Percentiles rank a stretch among this genome's conserved stretches.
Conservation (phyloP, 495 filamentous ascomycete species). For the Aspergillus sparsus region DNA sequence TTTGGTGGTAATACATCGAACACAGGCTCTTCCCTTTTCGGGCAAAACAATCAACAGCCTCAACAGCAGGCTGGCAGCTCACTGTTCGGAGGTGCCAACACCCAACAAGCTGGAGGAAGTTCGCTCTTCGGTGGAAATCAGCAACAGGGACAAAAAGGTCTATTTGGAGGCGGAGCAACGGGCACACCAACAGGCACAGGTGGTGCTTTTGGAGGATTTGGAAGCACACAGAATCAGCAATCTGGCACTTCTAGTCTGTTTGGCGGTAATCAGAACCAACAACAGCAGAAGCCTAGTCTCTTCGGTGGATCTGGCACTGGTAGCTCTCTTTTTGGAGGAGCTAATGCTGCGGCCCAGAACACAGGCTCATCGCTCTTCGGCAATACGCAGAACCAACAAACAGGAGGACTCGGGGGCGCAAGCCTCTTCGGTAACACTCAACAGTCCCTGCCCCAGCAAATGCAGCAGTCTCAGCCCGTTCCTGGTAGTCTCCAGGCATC, state of each 20-base stretch:
- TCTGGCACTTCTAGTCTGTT: conserved; percentile 50
- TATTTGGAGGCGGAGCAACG: conserved; percentile 33
- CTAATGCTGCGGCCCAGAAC: conserved; percentile 36
- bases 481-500: conserved; percentile 73
- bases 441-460: conserved; percentile 45
- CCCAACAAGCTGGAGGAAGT: conserved; percentile 33
- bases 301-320: conserved; percentile 34
- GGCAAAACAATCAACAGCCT: conserved; percentile 35
- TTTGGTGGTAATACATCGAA: conserved; percentile 44
- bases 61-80: conserved; percentile 45
- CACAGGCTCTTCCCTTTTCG: conserved; percentile 44
- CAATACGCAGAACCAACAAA: conserved; percentile 56
- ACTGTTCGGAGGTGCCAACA: conserved; percentile 44
- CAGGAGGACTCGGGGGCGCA: conserved; percentile 44
- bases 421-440: conserved; percentile 68
- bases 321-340: conserved; percentile 50
- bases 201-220: conserved; percentile 32
- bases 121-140: conserved; percentile 42
- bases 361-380: conserved; percentile 62
- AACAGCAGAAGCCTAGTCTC: conserved; percentile 40
- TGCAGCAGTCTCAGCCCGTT: conserved; percentile 48
- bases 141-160: conserved; percentile 44
- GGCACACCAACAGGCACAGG: conserved; percentile 24
- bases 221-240: conserved; percentile 32
- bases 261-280: conserved; percentile 42